Percentiles rank a stretch among this genome's conserved stretches.
phyloP scores from a whole-genome alignment of 2,329 filamentous ascomycete species.

The Colletotrichum sidae region DNA sequence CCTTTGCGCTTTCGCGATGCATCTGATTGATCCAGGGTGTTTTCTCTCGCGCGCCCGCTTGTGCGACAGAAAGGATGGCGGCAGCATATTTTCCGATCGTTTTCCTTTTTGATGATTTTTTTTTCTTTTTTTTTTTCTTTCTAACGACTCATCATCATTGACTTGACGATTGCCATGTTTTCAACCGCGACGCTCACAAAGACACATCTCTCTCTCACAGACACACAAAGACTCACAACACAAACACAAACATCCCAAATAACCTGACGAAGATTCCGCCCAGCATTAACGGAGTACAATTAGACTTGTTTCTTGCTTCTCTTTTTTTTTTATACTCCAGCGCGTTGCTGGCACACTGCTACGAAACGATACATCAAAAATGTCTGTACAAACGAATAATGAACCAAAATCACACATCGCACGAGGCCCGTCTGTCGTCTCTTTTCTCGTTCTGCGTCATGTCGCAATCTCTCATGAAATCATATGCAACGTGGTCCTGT shows the following conservation, averaged over 20 bases:
- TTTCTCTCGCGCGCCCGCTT: not conserved
- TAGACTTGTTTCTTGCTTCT: conserved; percentile 32
- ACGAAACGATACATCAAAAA: not conserved
- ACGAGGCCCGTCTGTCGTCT: too few species aligned
- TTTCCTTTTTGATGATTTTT: too few species aligned
- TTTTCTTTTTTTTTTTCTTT: accelerated
- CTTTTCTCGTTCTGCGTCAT: too few species aligned
- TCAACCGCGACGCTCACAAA: conserved; percentile 22
- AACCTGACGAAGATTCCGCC: conserved; percentile 32
- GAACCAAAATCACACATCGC: too few species aligned
- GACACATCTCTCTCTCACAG: conserved; percentile 26
- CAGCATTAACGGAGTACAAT: conserved; percentile 36
- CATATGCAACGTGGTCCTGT: not conserved
- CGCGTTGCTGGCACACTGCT: not conserved
- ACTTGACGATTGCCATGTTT: conserved; percentile 12
- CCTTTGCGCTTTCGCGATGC: not conserved
- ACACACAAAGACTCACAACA: conserved; percentile 13
- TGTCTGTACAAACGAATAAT: not conserved
- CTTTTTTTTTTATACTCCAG: not conserved
- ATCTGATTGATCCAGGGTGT: conserved; percentile 2
- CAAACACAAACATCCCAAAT: conserved; percentile 25
- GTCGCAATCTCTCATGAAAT: not conserved
- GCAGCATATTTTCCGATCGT: not conserved
- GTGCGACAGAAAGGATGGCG: conserved; percentile 6
- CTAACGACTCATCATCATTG: too few species aligned